Evolutionary conservation across 2,329 filamentous ascomycete genomes (phyloP).

Genomic region (Drechslerella stenobrocha): DNA sequence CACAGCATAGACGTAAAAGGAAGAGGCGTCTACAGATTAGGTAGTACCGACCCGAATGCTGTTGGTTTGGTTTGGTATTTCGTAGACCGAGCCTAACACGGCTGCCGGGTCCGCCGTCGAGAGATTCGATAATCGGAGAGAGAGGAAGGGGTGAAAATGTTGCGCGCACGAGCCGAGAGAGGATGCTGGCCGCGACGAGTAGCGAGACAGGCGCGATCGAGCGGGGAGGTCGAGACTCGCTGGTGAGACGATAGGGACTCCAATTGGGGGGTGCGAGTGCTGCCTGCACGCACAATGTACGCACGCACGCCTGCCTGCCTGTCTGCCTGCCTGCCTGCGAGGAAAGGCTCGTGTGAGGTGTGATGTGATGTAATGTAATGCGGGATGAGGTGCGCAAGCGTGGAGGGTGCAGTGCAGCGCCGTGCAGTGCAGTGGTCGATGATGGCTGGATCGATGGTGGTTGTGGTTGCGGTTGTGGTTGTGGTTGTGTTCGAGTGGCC

Average conservation of each 20-base stretch:
- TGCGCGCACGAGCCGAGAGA: not conserved
- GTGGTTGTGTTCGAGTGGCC: too few species aligned
- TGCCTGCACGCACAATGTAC: not conserved
- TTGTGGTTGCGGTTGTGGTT: too few species aligned
- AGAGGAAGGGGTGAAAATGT: not conserved
- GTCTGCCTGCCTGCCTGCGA: too few species aligned
- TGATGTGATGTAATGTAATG: not conserved
- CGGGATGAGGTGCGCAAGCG: not conserved
- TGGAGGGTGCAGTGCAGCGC: not conserved
- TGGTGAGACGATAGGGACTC: not conserved
- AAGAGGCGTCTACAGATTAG: constrained; percentile 32
- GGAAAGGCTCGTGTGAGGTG: not conserved
- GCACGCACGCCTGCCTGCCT: too few species aligned
- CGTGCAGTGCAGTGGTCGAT: too few species aligned
- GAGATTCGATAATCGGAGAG: not conserved
- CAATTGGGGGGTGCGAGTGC: not conserved
- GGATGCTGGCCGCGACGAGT: not conserved
- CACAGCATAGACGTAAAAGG: constrained; percentile 2
- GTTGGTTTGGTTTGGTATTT: not conserved
- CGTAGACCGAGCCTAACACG: constrained; percentile 6
- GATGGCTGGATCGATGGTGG: too few species aligned
- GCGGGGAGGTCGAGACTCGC: not conserved
- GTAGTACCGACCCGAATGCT: constrained; percentile 32
- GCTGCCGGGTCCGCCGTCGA: constrained; percentile 4
- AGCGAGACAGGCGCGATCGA: not conserved